These are phyloP conservation scores for Brassica balearica DNA, from an alignment of 441 rosid species.

Conservation along the genomic window DNA sequence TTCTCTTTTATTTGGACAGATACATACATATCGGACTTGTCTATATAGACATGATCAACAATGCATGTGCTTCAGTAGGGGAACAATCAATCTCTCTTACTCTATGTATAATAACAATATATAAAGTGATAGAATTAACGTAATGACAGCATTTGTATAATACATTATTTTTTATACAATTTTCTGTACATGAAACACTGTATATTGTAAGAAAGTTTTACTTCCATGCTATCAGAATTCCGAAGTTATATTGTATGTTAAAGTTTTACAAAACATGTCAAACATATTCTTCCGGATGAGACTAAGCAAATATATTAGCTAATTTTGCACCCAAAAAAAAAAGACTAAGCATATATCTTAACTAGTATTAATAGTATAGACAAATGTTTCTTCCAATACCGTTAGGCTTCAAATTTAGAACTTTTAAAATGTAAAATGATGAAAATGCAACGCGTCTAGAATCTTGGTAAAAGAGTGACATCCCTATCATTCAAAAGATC, in stretches of 20 bases:
- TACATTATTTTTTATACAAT: not conserved
- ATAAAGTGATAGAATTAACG: not conserved
- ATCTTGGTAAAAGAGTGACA: not conserved
- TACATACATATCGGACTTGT: slow-evolving; percentile 26
- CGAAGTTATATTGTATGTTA: not conserved
- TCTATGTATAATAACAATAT: not conserved
- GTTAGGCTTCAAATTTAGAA: not conserved
- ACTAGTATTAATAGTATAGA: too few species aligned
- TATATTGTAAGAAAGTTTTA: not conserved
- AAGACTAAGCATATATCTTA: too few species aligned
- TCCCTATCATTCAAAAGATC: not conserved
- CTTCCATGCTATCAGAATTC: not conserved
- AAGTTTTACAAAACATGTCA: not conserved
- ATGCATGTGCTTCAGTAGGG: slow-evolving; percentile 30
- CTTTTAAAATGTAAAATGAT: not conserved
- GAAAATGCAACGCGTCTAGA: not conserved
- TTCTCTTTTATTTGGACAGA: slow-evolving; percentile 34
- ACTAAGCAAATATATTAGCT: not conserved
- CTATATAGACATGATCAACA: slow-evolving; percentile 11
- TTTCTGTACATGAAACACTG: not conserved
- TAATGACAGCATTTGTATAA: not conserved
- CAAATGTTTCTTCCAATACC: too few species aligned
- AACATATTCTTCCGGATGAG: not conserved
- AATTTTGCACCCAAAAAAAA: too few species aligned
- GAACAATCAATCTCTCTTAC: slow-evolving; percentile 11